A percentile compares a stretch with the other conserved stretches of the same genome.
phyloP scores from a whole-genome alignment of 352 stramenopile genomes.

The Pythium aristosporum region DNA sequence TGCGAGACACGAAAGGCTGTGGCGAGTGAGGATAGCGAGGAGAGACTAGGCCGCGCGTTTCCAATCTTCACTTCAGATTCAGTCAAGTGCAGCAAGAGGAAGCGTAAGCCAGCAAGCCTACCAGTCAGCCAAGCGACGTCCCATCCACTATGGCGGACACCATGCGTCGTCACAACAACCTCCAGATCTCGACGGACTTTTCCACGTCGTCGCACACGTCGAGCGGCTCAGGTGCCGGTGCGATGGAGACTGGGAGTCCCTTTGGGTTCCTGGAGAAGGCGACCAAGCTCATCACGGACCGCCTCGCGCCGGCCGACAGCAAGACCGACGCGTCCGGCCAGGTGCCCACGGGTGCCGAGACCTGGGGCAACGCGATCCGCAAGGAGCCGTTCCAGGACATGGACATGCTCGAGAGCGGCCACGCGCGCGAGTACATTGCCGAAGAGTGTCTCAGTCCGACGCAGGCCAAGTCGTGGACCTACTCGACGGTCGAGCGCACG shows the following conservation, averaged over 20 bases:
- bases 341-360: conserved; percentile 19
- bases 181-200: conserved; percentile 62
- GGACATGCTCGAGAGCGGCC: conserved; percentile 82
- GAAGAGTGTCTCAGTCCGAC: conserved; percentile 82
- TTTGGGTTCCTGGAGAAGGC: conserved; percentile 54
- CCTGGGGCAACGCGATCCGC: conserved; percentile 63
- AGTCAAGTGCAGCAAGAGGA: conserved; percentile 1
- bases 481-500: conserved; percentile 71
- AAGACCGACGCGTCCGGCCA: conserved; percentile 25
- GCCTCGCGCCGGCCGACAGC: conserved; percentile 24
- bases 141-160: conserved; percentile 47
- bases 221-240: conserved; percentile 11
- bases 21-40: neutral
- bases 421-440: conserved; percentile 80
- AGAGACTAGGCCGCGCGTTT: too few relatives aligned
- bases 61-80: conserved; percentile 11
- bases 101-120: neutral
- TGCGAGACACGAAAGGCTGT: neutral
- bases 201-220: conserved; percentile 18
- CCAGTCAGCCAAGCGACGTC: neutral
- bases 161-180: conserved; percentile 37
- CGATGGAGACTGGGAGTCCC: conserved; percentile 32
- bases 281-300: conserved; percentile 55
- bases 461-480: conserved; percentile 76
- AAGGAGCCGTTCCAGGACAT: conserved; percentile 81